A percentile compares a stretch with the other conserved stretches of the same genome.
Conservation (phyloP, 2,329 filamentous ascomycete species). For the Decorospora gaudefroyi region DNA sequence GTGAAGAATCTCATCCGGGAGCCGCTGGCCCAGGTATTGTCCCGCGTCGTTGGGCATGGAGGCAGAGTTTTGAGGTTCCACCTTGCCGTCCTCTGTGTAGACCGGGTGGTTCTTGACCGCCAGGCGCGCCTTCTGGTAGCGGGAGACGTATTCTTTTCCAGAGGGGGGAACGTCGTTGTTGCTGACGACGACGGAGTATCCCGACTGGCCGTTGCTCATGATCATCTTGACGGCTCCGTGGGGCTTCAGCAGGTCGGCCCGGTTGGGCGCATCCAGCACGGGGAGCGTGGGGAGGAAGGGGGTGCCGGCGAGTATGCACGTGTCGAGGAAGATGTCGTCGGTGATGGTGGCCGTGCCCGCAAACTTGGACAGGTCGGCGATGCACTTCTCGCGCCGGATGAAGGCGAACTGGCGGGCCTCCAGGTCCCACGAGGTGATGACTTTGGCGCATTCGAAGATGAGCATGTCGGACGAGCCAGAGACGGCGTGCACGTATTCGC, state of each 20-base stretch:
- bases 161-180: constrained; percentile 78
- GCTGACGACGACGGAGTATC: constrained; percentile 73
- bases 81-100: constrained; percentile 74
- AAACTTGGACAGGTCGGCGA: constrained; percentile 63
- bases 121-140: constrained; percentile 83
- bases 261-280: constrained; percentile 66
- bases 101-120: constrained; percentile 86
- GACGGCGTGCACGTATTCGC: constrained; percentile 67
- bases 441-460: constrained; percentile 79
- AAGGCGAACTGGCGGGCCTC: constrained; percentile 67
- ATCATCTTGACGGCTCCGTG: constrained; percentile 79
- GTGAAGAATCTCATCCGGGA: constrained; percentile 87
- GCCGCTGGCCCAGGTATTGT: constrained; percentile 84
- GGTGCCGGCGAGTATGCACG: constrained; percentile 80
- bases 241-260: constrained; percentile 62
- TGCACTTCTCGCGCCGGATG: constrained; percentile 68
- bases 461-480: constrained; percentile 85
- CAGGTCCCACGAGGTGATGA: constrained; percentile 71
- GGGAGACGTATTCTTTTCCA: constrained; percentile 77
- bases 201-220: constrained; percentile 66
- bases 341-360: constrained; percentile 54
- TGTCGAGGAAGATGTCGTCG: constrained; percentile 80
- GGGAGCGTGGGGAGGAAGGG: constrained; percentile 80
- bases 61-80: constrained; percentile 73
- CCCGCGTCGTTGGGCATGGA: constrained; percentile 81